Percentiles rank a stretch among this genome's conserved stretches.
These are phyloP conservation scores for Punctularia strigosozonata DNA, from an alignment of 768 basidiomycete species.

Conservation along the genomic window DNA sequence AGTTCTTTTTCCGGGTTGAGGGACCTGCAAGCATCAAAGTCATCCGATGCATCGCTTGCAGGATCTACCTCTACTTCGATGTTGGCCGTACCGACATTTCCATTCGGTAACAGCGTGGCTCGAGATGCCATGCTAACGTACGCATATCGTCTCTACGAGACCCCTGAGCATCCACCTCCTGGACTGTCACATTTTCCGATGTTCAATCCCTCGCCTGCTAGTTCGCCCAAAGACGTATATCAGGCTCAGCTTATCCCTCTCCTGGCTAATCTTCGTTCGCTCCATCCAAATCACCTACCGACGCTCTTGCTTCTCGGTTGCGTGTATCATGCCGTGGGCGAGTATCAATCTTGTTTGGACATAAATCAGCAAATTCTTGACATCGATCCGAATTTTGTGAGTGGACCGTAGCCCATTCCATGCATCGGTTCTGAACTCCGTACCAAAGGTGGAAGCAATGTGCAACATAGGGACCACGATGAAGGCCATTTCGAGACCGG, in stretches of 20 bases:
- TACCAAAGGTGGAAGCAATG: slow-evolving; percentile 26
- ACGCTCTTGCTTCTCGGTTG: slow-evolving; percentile 24
- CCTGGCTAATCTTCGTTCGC: slow-evolving; percentile 16
- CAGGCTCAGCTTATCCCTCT: slow-evolving; percentile 20
- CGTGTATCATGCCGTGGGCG: slow-evolving; percentile 21
- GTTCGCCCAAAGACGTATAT: slow-evolving; percentile 10
- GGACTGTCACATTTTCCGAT: slow-evolving; percentile 8
- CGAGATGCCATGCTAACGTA: slow-evolving; percentile 22
- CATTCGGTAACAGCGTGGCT: slow-evolving; percentile 13
- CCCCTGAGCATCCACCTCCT: slow-evolving; percentile 4
- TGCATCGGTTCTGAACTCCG: background rate
- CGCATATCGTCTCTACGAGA: slow-evolving; percentile 20
- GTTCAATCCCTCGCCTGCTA: slow-evolving; percentile 1
- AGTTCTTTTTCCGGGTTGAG: no score
- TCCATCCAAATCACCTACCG: slow-evolving; percentile 22
- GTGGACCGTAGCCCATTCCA: background rate
- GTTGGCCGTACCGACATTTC: no score
- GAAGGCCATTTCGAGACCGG: slow-evolving; percentile 18
- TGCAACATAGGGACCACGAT: slow-evolving; percentile 26
- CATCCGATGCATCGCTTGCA: no score
- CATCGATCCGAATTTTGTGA: slow-evolving; percentile 14
- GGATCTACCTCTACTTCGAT: no score
- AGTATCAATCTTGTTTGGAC: slow-evolving; percentile 16
- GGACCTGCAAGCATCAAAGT: no score
- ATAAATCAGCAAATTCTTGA: slow-evolving; percentile 22